Base-by-base conservation (phyloP, 23 red algal genomes). In the Cyanidium caldarium region DNA sequence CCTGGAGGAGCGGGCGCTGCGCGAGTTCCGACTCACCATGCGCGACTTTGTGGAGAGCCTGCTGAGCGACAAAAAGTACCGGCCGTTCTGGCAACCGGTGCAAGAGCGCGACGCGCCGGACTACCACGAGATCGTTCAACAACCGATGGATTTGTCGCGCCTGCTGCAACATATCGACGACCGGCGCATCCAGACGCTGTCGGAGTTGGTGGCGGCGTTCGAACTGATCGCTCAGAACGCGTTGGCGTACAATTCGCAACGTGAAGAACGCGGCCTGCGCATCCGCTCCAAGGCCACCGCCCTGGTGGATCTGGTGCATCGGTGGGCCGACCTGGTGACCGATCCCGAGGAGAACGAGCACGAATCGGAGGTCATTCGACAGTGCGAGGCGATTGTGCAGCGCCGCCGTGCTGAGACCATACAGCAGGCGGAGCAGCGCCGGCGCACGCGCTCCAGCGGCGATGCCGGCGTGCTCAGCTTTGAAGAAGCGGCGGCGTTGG, bases 71-170 rank as follows among this genome's bases (percentile, higher is more conserved):
- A 29, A 67, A 7, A 81, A 81, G 5, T 83, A 61, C 21, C 19
- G 31, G 51, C 90, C 90, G 26, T 95, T 95, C 29, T 77, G 90
- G 31, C 37, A 88, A 28, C 90, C 82, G 1, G 90, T 95, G n/a
- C 42, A 66, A n/a, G 58, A 56, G 40, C 70, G 69, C 56, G 90
- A 95, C 44, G 90, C 90, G 2, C 90, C 90, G 0, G 77, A 84
- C 66, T 95, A 95, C 41, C 83, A 87, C 57, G 82, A 87, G 14
- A 37, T 88, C 0, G 76, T 95, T 21, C 68, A 81, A 40, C 34
- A 77, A 23, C 90, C 90, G 2, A 87, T 95, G 83, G 90, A 95
- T 39, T 70, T 95, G 14, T 40, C 72, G 34, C 78, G 76, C 2
- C 67, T 95, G 35, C 66, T 38, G 34, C 44, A 69, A 10, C 67